phyloP scores from a whole-genome alignment of 1,139 yeast species.

The Geotrichum macrosporum region DNA sequence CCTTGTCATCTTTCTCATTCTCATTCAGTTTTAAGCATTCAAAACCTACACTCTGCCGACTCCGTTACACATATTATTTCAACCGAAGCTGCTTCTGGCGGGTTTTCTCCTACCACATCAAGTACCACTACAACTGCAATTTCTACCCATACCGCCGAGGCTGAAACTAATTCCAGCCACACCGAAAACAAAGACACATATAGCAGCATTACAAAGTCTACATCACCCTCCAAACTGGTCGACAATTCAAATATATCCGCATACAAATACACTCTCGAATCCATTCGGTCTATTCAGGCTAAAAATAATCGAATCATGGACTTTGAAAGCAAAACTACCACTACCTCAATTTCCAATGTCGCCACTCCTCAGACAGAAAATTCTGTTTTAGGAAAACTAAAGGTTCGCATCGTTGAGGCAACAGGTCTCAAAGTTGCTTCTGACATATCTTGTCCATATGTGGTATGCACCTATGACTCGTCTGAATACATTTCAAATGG shows the following conservation, averaged over 20 bases:
- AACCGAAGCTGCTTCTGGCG: conserved; percentile 9
- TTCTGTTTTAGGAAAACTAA: conserved; percentile 56
- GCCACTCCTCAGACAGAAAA: conserved; percentile 15
- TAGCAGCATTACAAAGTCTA: background rate
- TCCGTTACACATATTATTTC: conserved; percentile 5
- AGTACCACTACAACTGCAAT: conserved; percentile 12
- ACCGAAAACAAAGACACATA: background rate
- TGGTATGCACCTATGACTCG: conserved; percentile 88
- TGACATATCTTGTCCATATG: conserved; percentile 69
- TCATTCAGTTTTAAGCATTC: background rate
- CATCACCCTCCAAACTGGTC: conserved; percentile 6
- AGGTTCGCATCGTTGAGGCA: conserved; percentile 77
- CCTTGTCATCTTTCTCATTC: background rate
- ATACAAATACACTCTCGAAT: conserved; percentile 8
- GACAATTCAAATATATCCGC: conserved; percentile 1
- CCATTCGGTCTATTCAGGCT: background rate
- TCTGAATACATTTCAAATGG: conserved; percentile 81
- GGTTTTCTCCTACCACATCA: conserved; percentile 11
- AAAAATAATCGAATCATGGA: background rate
- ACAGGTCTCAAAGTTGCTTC: conserved; percentile 54
- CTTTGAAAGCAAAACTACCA: conserved; percentile 23
- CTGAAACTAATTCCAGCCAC: background rate
- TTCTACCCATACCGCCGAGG: background rate
- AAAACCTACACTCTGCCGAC: background rate
- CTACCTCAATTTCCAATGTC: conserved; percentile 12